These are phyloP conservation scores for Petunia secreta DNA, from an alignment of 257 asterid species.

Conservation along the genomic window DNA sequence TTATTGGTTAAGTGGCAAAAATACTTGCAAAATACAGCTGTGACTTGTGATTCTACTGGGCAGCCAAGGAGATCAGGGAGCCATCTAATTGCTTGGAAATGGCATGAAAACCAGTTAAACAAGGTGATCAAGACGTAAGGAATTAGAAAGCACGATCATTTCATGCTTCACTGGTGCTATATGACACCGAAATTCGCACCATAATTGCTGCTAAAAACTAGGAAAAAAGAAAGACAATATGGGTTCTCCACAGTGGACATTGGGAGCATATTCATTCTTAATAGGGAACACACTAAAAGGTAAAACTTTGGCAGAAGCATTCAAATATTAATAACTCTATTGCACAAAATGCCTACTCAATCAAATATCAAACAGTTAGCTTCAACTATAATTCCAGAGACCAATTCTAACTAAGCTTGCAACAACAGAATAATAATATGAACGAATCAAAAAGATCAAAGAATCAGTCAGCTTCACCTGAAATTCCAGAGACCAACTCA, in stretches of 20 bases:
- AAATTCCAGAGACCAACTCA: slow-evolving; percentile 89
- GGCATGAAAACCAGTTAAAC: too few species aligned
- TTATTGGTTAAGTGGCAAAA: too few species aligned
- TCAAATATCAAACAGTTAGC: not conserved
- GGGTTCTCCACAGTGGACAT: not conserved
- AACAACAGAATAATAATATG: too few species aligned
- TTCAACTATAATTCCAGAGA: slow-evolving; percentile 76
- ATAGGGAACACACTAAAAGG: not conserved
- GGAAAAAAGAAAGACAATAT: not conserved
- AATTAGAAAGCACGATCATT: too few species aligned
- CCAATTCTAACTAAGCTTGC: slow-evolving; percentile 48
- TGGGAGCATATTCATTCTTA: not conserved
- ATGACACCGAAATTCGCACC: not conserved
- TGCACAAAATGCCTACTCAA: not conserved
- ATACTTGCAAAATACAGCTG: too few species aligned
- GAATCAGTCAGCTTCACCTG: slow-evolving; percentile 50
- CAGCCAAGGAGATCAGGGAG: too few species aligned
- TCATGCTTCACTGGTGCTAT: too few species aligned
- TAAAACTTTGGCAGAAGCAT: too few species aligned
- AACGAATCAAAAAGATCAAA: not conserved
- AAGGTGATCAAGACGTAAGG: too few species aligned
- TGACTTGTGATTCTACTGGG: too few species aligned
- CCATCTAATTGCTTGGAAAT: too few species aligned
- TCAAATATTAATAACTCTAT: not conserved
- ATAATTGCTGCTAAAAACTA: not conserved